Percentiles rank a stretch among this genome's conserved stretches.
Evolutionary conservation across 805 yeast species (phyloP).

Genomic region (Myxozyma vanderwaltii): DNA sequence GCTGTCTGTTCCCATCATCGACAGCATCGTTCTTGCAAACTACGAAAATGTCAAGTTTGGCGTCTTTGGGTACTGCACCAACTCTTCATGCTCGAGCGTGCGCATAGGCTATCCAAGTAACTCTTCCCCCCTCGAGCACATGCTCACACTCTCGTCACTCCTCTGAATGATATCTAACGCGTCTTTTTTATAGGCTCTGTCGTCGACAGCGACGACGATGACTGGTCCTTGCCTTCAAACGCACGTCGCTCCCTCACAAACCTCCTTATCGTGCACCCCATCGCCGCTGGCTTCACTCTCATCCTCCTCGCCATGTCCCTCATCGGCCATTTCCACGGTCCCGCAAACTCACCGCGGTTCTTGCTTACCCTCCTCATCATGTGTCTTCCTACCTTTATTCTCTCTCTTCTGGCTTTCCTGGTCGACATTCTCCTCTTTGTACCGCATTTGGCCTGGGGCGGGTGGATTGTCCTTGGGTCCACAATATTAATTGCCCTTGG

Average conservation of each 20-base stretch:
- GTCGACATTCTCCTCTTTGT: constrained; percentile 80
- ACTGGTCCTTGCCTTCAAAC: constrained; percentile 58
- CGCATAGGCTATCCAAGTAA: constrained; percentile 49
- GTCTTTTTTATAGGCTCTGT: constrained; percentile 12
- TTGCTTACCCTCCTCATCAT: constrained; percentile 58
- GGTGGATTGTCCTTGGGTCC: constrained; percentile 79
- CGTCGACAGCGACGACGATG: constrained; percentile 43
- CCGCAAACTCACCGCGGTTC: constrained; percentile 46
- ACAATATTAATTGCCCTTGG: constrained; percentile 65
- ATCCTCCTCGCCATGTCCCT: constrained; percentile 49
- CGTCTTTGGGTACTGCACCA: constrained; percentile 66
- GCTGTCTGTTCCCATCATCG: constrained; percentile 61
- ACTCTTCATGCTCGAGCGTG: constrained; percentile 45
- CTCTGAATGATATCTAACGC: not conserved
- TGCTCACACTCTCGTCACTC: not conserved
- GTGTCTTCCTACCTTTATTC: constrained; percentile 68
- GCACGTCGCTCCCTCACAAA: constrained; percentile 62
- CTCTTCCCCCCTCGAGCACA: not conserved
- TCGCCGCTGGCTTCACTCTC: constrained; percentile 59
- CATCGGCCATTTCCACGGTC: constrained; percentile 46
- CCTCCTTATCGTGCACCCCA: constrained; percentile 66
- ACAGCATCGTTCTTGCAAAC: constrained; percentile 51
- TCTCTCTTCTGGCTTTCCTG: constrained; percentile 71
- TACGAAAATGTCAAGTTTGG: constrained; percentile 60
- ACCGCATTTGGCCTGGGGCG: constrained; percentile 75